These are phyloP conservation scores for Aleurites moluccanus DNA, from an alignment of 441 rosid genomes.

Conservation along the genomic window DNA sequence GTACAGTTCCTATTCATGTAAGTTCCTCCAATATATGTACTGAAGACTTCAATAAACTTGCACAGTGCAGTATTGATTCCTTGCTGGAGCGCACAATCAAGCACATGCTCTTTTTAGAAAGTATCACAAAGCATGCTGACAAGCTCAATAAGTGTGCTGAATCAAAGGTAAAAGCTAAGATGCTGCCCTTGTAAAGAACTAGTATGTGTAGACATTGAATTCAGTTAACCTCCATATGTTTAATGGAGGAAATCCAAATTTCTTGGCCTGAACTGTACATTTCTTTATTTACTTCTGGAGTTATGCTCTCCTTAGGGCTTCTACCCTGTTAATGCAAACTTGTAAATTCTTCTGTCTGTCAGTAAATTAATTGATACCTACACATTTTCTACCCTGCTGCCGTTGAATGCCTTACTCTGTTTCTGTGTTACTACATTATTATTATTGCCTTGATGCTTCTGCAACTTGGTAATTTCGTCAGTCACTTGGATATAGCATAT, in stretches of 20 bases:
- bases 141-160: constrained; percentile 71
- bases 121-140: constrained; percentile 83
- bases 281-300: neutral
- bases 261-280: constrained; percentile 1
- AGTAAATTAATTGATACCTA: neutral
- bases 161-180: constrained; percentile 51
- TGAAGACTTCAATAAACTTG: constrained; percentile 37
- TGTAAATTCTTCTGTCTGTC: neutral
- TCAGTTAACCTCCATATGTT: constrained; percentile 10
- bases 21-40: constrained; percentile 23
- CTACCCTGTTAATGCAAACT: constrained; percentile 1
- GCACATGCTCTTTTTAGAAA: constrained; percentile 85
- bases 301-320: neutral
- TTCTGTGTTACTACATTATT: neutral
- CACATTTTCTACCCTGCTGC: neutral
- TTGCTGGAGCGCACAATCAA: constrained; percentile 93
- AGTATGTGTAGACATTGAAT: constrained; percentile 12
- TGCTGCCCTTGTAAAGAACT: constrained; percentile 12
- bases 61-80: constrained; percentile 97
- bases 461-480: constrained; percentile 6
- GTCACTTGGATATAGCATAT: neutral
- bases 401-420: neutral
- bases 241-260: constrained; percentile 6
- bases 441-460: neutral
- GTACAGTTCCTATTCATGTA: constrained; percentile 21